Base-by-base conservation (phyloP, 2,329 filamentous ascomycete genomes). In the Ascocoryne sarcoides region DNA sequence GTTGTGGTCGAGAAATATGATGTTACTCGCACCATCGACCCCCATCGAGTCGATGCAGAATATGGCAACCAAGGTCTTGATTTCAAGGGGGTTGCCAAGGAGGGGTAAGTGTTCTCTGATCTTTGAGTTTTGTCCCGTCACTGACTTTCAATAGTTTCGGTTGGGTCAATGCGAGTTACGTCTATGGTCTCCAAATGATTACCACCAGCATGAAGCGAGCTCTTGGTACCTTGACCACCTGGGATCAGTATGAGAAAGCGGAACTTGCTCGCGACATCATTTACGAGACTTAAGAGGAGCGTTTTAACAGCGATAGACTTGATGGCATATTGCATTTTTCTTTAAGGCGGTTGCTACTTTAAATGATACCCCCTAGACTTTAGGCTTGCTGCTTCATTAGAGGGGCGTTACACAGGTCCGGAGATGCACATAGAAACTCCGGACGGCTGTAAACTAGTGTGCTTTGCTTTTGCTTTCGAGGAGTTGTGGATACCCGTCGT, bases 1-100 rank as follows among this genome's bases (percentile, higher is more conserved):
- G 88, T 95, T 7, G 90, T 98, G 2, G 92, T 96, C 4, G 92
- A 98, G 65, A 98, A 98, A 68, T 98, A 98, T 67, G 86, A 98
- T 63, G 92, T 98, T 45, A 96, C 90, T 15, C 71, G 86, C 42
- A 81, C 84, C 4, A 79, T 89, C 42, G 89, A 95, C 56, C 89
- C 92, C 28, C 92, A 96, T 65, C 82, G 84, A 47, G 92, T 96
- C 10, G 87, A 93, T 62, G 92, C 90, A 43, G 92, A 98, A 65
- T 98, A 98, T 59, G 92, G 92, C 5, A 98, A 98, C 63, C 92
- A 98, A 62, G 92, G 92, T 2, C 70, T 84, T 36, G 86, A 95
- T 60, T 95, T 96, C 67, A 94, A 93, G 67, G 90, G 90, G 29
- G 89, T 95, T 52, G 86, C 90, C 39, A 87, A 86, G 54, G 90